Conservation (phyloP, 192 early-diverging fungal genomes). For the Umbelopsis sp. region DNA sequence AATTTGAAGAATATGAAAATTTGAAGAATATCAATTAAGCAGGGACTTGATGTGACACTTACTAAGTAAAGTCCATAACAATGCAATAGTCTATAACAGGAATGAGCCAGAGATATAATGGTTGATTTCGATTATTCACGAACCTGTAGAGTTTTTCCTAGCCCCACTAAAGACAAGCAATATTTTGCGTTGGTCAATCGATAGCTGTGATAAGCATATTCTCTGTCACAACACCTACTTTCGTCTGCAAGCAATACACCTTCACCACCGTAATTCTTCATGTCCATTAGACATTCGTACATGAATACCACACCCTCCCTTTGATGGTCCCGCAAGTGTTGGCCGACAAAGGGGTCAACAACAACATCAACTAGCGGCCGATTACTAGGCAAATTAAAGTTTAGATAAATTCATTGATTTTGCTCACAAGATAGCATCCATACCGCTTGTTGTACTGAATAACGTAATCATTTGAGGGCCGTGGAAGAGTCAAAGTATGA, state of each 20-base stretch:
- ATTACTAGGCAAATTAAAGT: slow-evolving; percentile 30
- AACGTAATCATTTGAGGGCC: slow-evolving; percentile 34
- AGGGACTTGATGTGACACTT: not conserved
- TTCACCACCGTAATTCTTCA: slow-evolving; percentile 46
- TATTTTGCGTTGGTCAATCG: not conserved
- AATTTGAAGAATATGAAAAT: no score
- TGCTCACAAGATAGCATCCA: not conserved
- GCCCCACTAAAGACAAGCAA: slow-evolving; percentile 14
- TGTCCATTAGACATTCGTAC: slow-evolving; percentile 55
- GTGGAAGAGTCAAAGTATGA: slow-evolving; percentile 39
- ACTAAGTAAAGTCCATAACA: slow-evolving; percentile 28
- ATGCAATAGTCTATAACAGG: slow-evolving; percentile 11
- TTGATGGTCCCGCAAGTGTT: slow-evolving; percentile 51
- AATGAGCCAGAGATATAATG: not conserved
- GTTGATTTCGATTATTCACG: not conserved
- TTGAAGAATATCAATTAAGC: no score
- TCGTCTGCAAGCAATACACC: slow-evolving; percentile 42
- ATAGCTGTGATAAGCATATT: not conserved
- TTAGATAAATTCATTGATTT: slow-evolving; percentile 8
- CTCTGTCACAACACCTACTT: slow-evolving; percentile 19
- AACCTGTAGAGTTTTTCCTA: slow-evolving; percentile 28
- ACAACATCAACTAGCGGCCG: slow-evolving; percentile 49
- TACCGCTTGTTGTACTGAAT: slow-evolving; percentile 22
- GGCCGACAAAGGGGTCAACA: slow-evolving; percentile 49
- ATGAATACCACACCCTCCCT: slow-evolving; percentile 49